phyloP scores from a whole-genome alignment of 2,329 filamentous ascomycete species.

The Fusarium sp. region DNA sequence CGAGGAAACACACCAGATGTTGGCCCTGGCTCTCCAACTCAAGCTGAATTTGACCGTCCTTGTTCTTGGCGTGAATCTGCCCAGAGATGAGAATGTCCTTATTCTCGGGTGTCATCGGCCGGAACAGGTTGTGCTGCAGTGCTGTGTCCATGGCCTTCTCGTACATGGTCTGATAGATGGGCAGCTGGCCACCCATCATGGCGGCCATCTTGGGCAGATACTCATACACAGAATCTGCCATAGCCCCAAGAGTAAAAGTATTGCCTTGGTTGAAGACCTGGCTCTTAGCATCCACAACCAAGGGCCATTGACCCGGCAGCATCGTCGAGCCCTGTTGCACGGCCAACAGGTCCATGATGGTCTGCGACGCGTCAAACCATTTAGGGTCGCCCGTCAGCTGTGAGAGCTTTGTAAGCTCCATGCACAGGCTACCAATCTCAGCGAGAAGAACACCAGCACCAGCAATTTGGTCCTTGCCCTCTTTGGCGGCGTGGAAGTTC shows the following conservation, averaged over 20 bases:
- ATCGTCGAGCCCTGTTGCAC: slow-evolving; percentile 72
- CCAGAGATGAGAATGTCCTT: slow-evolving; percentile 68
- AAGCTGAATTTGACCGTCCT: slow-evolving; percentile 48
- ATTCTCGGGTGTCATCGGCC: slow-evolving; percentile 68
- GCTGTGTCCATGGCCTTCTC: slow-evolving; percentile 66
- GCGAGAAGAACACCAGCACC: slow-evolving; percentile 58
- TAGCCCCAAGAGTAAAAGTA: slow-evolving; percentile 62
- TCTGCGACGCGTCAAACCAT: slow-evolving; percentile 78
- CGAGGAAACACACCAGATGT: slow-evolving; percentile 64
- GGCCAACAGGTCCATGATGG: slow-evolving; percentile 76
- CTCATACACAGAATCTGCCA: slow-evolving; percentile 74
- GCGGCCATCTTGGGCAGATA: slow-evolving; percentile 91
- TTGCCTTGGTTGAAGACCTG: slow-evolving; percentile 38
- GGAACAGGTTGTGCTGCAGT: slow-evolving; percentile 69
- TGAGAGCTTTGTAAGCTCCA: slow-evolving; percentile 80
- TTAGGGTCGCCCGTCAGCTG: slow-evolving; percentile 79
- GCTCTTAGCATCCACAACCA: slow-evolving; percentile 40
- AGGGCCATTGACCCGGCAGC: slow-evolving; percentile 80
- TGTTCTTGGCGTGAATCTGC: slow-evolving; percentile 44
- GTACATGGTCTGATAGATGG: slow-evolving; percentile 69
- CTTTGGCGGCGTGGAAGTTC: slow-evolving; percentile 54
- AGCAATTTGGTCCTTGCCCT: slow-evolving; percentile 42
- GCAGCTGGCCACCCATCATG: slow-evolving; percentile 67
- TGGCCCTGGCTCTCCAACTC: slow-evolving; percentile 52
- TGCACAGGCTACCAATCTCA: slow-evolving; percentile 71